A percentile compares a stretch with the other conserved stretches of the same genome.
Conservation (phyloP, 2,329 filamentous ascomycete genomes). For the Botrytis tulipae region DNA sequence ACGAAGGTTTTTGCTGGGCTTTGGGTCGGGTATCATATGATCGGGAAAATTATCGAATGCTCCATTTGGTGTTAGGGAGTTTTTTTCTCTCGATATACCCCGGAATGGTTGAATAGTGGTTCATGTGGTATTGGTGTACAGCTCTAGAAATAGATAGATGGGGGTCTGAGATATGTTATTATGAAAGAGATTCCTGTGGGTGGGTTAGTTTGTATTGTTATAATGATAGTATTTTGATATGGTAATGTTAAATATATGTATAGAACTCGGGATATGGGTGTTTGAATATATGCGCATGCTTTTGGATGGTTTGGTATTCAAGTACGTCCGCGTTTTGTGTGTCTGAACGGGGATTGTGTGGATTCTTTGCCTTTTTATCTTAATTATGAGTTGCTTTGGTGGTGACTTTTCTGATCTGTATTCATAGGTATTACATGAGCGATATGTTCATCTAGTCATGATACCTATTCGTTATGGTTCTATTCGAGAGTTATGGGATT, state of each 20-base stretch:
- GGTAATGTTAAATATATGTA: neutral
- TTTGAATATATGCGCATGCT: neutral
- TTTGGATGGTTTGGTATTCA: neutral
- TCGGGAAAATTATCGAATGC: neutral
- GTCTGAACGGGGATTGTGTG: neutral
- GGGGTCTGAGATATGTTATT: neutral
- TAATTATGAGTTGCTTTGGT: neutral
- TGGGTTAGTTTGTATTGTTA: neutral
- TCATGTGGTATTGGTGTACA: neutral
- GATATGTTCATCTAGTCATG: neutral
- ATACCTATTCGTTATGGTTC: neutral
- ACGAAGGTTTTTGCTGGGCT: neutral
- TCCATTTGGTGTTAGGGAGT: neutral
- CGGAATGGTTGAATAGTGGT: neutral
- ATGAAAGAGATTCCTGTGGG: neutral
- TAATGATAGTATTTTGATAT: neutral
- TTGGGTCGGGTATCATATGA: neutral
- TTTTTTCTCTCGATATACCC: neutral
- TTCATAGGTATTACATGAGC: neutral
- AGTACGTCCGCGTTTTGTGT: neutral
- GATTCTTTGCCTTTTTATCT: neutral
- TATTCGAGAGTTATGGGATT: neutral
- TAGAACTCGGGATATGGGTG: neutral
- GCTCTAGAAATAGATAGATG: neutral
- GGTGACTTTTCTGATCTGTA: neutral